Percentiles rank a stretch among this genome's conserved stretches.
These are phyloP conservation scores for Emergomyces pasteurianus DNA, from an alignment of 2,329 filamentous ascomycete species.

Conservation along the genomic window DNA sequence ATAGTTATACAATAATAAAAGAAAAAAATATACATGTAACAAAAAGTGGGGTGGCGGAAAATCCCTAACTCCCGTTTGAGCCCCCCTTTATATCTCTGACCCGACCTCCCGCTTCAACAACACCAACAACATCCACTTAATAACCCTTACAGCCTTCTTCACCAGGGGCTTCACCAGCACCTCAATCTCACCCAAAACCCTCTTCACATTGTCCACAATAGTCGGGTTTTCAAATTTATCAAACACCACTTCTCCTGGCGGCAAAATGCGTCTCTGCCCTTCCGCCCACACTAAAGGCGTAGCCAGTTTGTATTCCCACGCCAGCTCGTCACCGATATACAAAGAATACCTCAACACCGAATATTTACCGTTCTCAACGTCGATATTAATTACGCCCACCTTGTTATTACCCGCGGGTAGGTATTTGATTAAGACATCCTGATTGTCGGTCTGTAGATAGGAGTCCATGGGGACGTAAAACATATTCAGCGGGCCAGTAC, in stretches of 20 bases:
- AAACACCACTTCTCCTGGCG: conserved; percentile 22
- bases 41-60: too few species aligned
- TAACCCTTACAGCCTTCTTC: conserved; percentile 13
- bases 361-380: conserved; percentile 42
- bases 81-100: background rate
- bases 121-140: background rate
- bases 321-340: conserved; percentile 68
- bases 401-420: conserved; percentile 76
- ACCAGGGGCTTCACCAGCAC: background rate
- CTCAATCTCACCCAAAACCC: background rate
- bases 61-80: too few species aligned
- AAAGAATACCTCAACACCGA: conserved; percentile 69
- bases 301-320: conserved; percentile 49
- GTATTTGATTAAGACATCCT: conserved; percentile 77
- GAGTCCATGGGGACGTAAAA: conserved; percentile 81
- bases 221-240: conserved; percentile 13
- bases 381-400: conserved; percentile 73
- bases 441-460: conserved; percentile 67
- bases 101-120: background rate
- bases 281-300: conserved; percentile 20
- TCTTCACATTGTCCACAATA: background rate
- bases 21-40: background rate
- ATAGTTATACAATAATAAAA: background rate
- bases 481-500: conserved; percentile 80
- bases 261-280: conserved; percentile 9